These are phyloP conservation scores for Stachybotrys echinatus DNA, from an alignment of 2,329 filamentous ascomycete species.

Conservation along the genomic window DNA sequence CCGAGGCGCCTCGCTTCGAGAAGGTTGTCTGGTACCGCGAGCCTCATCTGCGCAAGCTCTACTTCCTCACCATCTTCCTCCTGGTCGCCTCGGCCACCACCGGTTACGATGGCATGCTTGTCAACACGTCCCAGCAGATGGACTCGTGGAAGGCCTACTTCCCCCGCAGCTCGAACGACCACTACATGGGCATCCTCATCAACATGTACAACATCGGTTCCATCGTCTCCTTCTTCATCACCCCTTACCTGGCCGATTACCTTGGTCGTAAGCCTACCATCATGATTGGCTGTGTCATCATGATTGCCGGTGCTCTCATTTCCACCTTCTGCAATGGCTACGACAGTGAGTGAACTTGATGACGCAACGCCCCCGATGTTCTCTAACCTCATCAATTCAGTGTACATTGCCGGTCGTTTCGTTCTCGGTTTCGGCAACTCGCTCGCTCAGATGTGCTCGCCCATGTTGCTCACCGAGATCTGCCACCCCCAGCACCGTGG, in stretches of 20 bases:
- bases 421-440: constrained; percentile 61
- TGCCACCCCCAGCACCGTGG: constrained; percentile 65
- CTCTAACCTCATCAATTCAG: constrained; percentile 8
- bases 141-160: constrained; percentile 48
- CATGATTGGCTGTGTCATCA: constrained; percentile 36
- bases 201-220: constrained; percentile 49
- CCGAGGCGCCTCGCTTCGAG: constrained; percentile 45
- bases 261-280: constrained; percentile 39
- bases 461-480: constrained; percentile 60
- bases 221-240: constrained; percentile 40
- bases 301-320: constrained; percentile 37
- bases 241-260: constrained; percentile 38
- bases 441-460: constrained; percentile 58
- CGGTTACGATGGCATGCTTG: constrained; percentile 56
- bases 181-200: constrained; percentile 42
- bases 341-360: constrained; percentile 27
- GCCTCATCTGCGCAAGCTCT: constrained; percentile 51
- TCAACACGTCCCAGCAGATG: constrained; percentile 56
- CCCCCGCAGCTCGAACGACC: constrained; percentile 28
- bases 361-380: background rate
- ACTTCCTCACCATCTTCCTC: constrained; percentile 46
- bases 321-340: constrained; percentile 37
- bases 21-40: constrained; percentile 52
- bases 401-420: constrained; percentile 34
- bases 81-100: constrained; percentile 57